A percentile compares a stretch with the other conserved stretches of the same genome.
These are phyloP conservation scores for Parvularia atlantis DNA, from an alignment of 78 protist genomes.

Conservation along the genomic window DNA sequence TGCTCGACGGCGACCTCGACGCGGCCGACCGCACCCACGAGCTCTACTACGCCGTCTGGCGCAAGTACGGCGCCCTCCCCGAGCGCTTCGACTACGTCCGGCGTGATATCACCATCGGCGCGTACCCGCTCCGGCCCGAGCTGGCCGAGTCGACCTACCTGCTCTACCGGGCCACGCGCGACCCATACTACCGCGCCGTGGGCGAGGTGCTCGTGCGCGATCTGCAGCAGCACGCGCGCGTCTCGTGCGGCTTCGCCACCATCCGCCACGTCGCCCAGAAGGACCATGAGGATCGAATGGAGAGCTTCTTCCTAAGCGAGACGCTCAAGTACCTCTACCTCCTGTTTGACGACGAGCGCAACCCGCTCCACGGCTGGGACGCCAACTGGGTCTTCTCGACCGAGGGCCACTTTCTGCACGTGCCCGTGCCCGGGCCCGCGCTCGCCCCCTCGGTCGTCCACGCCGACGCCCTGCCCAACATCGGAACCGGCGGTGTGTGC, in stretches of 20 bases:
- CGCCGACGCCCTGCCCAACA: no score
- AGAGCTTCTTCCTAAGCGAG: constrained; percentile 53
- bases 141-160: constrained; percentile 58
- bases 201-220: constrained; percentile 15
- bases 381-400: no score
- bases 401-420: no score
- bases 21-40: constrained; percentile 23
- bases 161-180: constrained; percentile 40
- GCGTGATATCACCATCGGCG: background rate
- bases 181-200: constrained; percentile 13
- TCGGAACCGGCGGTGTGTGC: no score
- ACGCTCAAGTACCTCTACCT: constrained; percentile 68
- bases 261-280: constrained; percentile 2
- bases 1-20: constrained; percentile 30
- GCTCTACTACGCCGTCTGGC: constrained; percentile 46
- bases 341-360: no score
- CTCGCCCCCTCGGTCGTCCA: no score
- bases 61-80: constrained; percentile 58
- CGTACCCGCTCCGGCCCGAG: constrained; percentile 82
- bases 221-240: background rate
- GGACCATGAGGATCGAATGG: constrained; percentile 34
- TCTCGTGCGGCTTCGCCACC: constrained; percentile 31
- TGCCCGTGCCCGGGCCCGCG: no score
- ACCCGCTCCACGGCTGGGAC: no score
- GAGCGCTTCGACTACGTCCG: constrained; percentile 34